Conservation (phyloP, 805 yeast genomes). For the Barnettozyma botsteinii region DNA sequence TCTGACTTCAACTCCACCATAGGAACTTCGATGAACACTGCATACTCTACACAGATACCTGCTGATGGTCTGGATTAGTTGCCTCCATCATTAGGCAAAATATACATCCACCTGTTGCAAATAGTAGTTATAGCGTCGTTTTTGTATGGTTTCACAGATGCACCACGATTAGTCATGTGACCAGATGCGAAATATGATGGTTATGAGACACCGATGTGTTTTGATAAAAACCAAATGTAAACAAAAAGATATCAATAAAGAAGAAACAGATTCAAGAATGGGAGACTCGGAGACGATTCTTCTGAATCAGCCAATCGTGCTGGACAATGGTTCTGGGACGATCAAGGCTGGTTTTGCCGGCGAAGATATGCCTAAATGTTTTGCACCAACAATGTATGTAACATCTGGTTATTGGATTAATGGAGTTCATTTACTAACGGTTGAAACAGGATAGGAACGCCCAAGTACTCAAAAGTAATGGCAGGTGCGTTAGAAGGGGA, state of each 20-base stretch:
- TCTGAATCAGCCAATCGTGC: slow-evolving; percentile 66
- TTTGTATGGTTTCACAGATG: too few species aligned
- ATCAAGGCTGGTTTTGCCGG: slow-evolving; percentile 93
- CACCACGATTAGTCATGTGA: too few species aligned
- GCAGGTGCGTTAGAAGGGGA: slow-evolving; percentile 64
- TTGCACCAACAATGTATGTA: slow-evolving; percentile 48
- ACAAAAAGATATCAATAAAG: neutral
- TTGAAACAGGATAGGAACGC: slow-evolving; percentile 52
- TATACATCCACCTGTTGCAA: too few species aligned
- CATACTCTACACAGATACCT: slow-evolving; percentile 9
- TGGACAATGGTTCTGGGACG: slow-evolving; percentile 83
- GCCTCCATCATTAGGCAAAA: too few species aligned
- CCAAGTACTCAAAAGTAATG: slow-evolving; percentile 80
- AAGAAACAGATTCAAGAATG: slow-evolving; percentile 2
- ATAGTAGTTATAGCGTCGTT: too few species aligned
- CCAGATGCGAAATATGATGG: too few species aligned
- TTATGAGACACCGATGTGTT: too few species aligned
- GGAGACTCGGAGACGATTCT: slow-evolving; percentile 21
- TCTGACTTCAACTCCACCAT: slow-evolving; percentile 42
- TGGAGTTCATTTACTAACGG: slow-evolving; percentile 12
- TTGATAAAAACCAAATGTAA: neutral
- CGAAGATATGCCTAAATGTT: slow-evolving; percentile 69
- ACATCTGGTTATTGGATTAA: too few species aligned
- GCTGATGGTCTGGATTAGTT: slow-evolving; percentile 4
- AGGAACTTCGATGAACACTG: slow-evolving; percentile 13